Conservation (phyloP, 2,329 filamentous ascomycete species). For the Colletotrichum sublineola region DNA sequence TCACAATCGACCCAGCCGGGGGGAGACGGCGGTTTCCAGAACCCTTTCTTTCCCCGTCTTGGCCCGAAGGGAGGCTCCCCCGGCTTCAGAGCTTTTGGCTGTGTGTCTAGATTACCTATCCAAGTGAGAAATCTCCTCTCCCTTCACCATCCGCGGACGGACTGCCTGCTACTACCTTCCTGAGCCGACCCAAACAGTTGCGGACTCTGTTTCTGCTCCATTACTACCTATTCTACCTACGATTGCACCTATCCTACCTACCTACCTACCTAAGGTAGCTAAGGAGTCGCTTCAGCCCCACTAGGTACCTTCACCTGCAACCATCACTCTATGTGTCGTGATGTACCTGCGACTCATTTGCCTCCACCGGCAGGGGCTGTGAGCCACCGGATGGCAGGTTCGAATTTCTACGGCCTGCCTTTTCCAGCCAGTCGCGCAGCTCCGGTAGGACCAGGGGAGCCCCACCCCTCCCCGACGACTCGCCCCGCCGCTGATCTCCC, state of each 20-base stretch:
- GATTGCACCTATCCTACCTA: not conserved
- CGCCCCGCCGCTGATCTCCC: slow-evolving; percentile 18
- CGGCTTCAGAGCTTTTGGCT: not conserved
- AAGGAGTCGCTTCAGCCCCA: not conserved
- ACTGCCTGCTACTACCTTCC: not conserved
- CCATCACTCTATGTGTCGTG: slow-evolving; percentile 27
- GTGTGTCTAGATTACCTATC: not conserved
- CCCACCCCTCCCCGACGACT: slow-evolving; percentile 24
- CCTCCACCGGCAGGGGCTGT: slow-evolving; percentile 34
- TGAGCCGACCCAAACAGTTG: not conserved
- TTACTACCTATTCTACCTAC: no score
- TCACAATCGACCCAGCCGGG: not conserved
- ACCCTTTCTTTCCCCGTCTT: not conserved
- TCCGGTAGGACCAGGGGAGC: slow-evolving; percentile 1
- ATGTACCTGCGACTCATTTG: slow-evolving; percentile 38
- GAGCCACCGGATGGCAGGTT: slow-evolving; percentile 33
- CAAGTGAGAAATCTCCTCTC: not conserved
- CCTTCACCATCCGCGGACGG: not conserved
- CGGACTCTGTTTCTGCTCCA: slow-evolving; percentile 2
- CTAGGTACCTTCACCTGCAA: slow-evolving; percentile 25
- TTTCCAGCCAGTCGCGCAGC: slow-evolving; percentile 31
- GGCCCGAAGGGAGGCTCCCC: not conserved
- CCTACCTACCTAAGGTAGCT: not conserved
- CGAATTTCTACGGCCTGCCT: slow-evolving; percentile 32
- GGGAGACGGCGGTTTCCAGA: not conserved